Conservation (phyloP, 352 stramenopile species). For the Aphanomyces astaci region DNA sequence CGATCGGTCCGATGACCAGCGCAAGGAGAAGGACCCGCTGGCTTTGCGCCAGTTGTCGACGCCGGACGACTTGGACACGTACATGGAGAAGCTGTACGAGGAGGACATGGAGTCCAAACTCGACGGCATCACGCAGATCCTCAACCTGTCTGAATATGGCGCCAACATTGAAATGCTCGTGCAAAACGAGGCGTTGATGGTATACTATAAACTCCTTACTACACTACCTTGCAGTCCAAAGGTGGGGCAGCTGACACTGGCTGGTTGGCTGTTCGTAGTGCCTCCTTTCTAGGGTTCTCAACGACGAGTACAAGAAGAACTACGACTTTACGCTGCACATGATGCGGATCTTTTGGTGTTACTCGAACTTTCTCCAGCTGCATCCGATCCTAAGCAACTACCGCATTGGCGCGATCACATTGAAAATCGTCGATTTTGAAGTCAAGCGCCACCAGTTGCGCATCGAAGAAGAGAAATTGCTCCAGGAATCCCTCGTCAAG, state of each 20-base stretch:
- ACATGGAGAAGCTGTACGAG: constrained; percentile 93
- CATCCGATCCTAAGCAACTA: constrained; percentile 90
- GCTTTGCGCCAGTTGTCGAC: constrained; percentile 16
- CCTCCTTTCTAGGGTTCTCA: constrained; percentile 88
- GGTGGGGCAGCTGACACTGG: too few relatives aligned
- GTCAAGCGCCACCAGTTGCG: constrained; percentile 83
- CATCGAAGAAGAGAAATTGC: constrained; percentile 52
- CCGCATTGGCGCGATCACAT: constrained; percentile 88
- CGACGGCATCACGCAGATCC: constrained; percentile 86
- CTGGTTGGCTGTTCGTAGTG: too few relatives aligned
- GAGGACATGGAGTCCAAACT: constrained; percentile 79
- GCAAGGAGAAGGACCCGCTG: neutral
- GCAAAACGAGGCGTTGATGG: constrained; percentile 92
- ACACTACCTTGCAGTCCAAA: too few relatives aligned
- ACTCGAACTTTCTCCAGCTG: constrained; percentile 93
- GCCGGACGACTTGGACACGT: constrained; percentile 84
- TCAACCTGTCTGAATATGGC: constrained; percentile 84
- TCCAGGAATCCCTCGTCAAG: constrained; percentile 33
- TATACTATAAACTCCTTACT: too few relatives aligned
- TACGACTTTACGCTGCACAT: constrained; percentile 92
- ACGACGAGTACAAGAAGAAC: constrained; percentile 93
- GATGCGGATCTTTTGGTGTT: constrained; percentile 92
- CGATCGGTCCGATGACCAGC: neutral
- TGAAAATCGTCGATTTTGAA: constrained; percentile 94
- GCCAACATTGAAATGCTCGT: constrained; percentile 89